Conservation (phyloP, 495 filamentous ascomycete species). For the Parathielavia hyrcaniae region DNA sequence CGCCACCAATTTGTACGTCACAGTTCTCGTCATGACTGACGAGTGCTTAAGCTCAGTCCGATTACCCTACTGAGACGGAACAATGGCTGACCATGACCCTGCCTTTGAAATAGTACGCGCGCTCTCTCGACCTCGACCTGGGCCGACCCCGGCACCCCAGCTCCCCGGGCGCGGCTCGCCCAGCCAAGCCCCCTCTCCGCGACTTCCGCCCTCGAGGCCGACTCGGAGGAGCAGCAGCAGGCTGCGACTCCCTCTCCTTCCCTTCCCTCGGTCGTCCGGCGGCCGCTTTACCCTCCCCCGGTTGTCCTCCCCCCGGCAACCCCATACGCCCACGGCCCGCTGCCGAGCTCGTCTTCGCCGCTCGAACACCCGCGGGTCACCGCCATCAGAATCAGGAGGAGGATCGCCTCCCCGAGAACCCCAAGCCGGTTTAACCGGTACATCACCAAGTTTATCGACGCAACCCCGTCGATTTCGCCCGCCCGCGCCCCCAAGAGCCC, state of each 20-base stretch:
- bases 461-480: background rate
- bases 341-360: background rate
- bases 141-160: constrained; percentile 6
- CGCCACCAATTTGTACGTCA: background rate
- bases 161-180: background rate
- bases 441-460: constrained; percentile 10
- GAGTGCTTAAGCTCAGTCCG: background rate
- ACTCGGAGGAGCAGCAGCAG: constrained; percentile 3
- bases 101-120: background rate
- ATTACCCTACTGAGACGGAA: no score
- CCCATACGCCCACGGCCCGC: background rate
- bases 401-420: constrained; percentile 1
- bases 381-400: constrained; percentile 6
- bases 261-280: constrained; percentile 1
- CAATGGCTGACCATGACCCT: background rate
- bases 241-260: constrained; percentile 1
- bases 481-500: constrained; percentile 8
- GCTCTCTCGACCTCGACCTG: background rate
- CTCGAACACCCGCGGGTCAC: constrained; percentile 10
- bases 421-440: constrained; percentile 1
- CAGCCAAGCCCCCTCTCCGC: background rate
- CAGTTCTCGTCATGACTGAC: background rate
- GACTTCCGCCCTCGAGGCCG: constrained; percentile 6
- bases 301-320: constrained; percentile 7
- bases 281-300: constrained; percentile 12